Evolutionary conservation across 164 flowering plant species (phyloP), one percentile per base, ranked within the genome.

Genomic region (Chimonanthus salicifolius): DNA sequence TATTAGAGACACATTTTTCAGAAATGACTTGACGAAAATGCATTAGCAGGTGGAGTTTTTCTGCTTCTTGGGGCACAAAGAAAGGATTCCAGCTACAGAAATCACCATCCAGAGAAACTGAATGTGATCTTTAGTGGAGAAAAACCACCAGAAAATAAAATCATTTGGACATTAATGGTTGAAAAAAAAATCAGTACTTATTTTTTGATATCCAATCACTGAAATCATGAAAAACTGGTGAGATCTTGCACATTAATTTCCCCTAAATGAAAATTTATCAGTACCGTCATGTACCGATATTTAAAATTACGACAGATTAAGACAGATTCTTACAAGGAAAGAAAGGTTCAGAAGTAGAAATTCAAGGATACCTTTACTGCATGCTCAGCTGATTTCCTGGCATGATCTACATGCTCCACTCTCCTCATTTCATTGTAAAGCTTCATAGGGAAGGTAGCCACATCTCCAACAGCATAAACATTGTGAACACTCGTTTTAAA

Each of bases 371-470:
- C 99, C 98, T 92, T 96, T 16, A 92, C 99, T 72, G 98, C 97
- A 72, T 96, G 99, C 83, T 96, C 97, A n/a, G 97, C 98, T 63
- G 99, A 94, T 84, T 96, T 94, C 76, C 99, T 90, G 70, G 99
- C 86, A 85, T 94, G 98, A 71, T 96, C 99, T 49, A 96, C 99
- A 78, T 96, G 99, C 76, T 96, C 99, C 68, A 96, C 98, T 83
- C 99, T 87, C 82, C 98, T 88, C 5, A 88, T 74, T 2, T 96
- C 98, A 70, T 84, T 83, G 80, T 86, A 96, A 74, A 96, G 7
- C 82, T 91, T 94, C 94, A 96, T 10, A 3, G 99, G 99, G 82
- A 94, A 96, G 51, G 97, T 92, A 49, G 93, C 97, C 47, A 96
- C 97, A 83, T 96, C 99, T 43, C 98, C 99, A 44, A 94, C 94